phyloP scores from a whole-genome alignment of 768 basidiomycete species.

The Tubosaeta sp. region DNA sequence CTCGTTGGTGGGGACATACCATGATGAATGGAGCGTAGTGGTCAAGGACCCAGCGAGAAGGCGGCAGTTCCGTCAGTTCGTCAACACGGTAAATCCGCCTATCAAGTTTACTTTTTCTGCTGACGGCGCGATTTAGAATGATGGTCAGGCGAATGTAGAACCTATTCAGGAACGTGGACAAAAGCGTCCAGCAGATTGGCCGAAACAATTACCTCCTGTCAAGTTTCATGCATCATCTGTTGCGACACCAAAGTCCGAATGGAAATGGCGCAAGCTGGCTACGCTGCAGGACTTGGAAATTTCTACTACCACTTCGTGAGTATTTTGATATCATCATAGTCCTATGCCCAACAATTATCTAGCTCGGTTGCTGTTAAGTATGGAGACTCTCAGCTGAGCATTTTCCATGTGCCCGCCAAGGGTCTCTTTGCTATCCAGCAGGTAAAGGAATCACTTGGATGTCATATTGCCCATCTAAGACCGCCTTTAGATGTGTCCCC shows the following conservation, averaged over 20 bases:
- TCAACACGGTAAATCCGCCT: slow-evolving; percentile 46
- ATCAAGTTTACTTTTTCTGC: background rate
- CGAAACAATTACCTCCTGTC: slow-evolving; percentile 48
- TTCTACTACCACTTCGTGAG: slow-evolving; percentile 46
- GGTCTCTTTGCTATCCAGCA: slow-evolving; percentile 69
- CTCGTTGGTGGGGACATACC: slow-evolving; percentile 58
- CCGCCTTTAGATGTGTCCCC: slow-evolving; percentile 38
- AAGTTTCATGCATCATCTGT: slow-evolving; percentile 40
- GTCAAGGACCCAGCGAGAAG: slow-evolving; percentile 49
- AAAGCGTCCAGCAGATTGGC: slow-evolving; percentile 63
- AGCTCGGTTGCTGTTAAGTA: slow-evolving; percentile 54
- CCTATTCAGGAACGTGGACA: slow-evolving; percentile 59
- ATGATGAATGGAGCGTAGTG: slow-evolving; percentile 67
- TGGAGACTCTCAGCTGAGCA: slow-evolving; percentile 62
- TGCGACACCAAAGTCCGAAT: slow-evolving; percentile 42
- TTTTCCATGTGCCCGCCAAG: slow-evolving; percentile 58
- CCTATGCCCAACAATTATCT: background rate
- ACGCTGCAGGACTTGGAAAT: slow-evolving; percentile 45
- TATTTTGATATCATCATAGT: background rate
- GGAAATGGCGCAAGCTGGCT: slow-evolving; percentile 56
- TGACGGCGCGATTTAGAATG: background rate
- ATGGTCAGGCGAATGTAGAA: slow-evolving; percentile 32
- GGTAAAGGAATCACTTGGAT: slow-evolving; percentile 32
- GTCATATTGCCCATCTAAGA: background rate
- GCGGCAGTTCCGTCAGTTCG: slow-evolving; percentile 58